phyloP scores from a whole-genome alignment of 2,329 filamentous ascomycete species.

The Myrmaecium sp. region DNA sequence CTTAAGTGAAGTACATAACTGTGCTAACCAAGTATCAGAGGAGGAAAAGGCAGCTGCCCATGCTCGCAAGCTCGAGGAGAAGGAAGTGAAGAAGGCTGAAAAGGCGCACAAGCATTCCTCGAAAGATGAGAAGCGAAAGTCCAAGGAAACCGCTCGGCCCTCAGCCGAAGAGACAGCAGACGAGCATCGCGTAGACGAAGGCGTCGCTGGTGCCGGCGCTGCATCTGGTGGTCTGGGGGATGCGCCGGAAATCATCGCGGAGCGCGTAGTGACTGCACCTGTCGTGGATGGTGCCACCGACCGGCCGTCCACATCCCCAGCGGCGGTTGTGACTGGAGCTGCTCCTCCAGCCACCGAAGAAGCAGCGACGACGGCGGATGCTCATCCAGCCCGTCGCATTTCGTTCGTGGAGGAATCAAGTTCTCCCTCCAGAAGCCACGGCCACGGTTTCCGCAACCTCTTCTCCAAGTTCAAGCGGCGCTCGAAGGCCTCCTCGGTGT shows the following conservation, averaged over 20 bases:
- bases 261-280: not conserved
- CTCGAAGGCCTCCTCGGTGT: slow-evolving; percentile 12
- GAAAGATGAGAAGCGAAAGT: slow-evolving; percentile 38
- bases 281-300: slow-evolving; percentile 7
- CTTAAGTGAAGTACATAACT: not conserved
- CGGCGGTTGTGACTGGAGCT: slow-evolving; percentile 2
- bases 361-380: not conserved
- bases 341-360: slow-evolving; percentile 1
- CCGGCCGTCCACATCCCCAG: slow-evolving; percentile 10
- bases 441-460: slow-evolving; percentile 20
- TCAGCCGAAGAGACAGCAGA: slow-evolving; percentile 4
- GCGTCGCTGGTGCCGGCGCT: slow-evolving; percentile 2
- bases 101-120: slow-evolving; percentile 32
- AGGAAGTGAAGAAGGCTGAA: slow-evolving; percentile 23
- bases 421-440: slow-evolving; percentile 5
- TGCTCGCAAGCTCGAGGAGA: slow-evolving; percentile 35
- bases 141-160: slow-evolving; percentile 17
- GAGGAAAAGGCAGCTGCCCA: slow-evolving; percentile 35
- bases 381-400: too few relatives aligned
- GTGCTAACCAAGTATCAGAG: slow-evolving; percentile 19
- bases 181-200: not conserved
- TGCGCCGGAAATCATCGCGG: not conserved
- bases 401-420: too few relatives aligned
- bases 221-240: not conserved
- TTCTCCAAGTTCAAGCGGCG: slow-evolving; percentile 22